phyloP scores from a whole-genome alignment of 2,329 filamentous ascomycete species.

The Chaetomiaceae sp. region DNA sequence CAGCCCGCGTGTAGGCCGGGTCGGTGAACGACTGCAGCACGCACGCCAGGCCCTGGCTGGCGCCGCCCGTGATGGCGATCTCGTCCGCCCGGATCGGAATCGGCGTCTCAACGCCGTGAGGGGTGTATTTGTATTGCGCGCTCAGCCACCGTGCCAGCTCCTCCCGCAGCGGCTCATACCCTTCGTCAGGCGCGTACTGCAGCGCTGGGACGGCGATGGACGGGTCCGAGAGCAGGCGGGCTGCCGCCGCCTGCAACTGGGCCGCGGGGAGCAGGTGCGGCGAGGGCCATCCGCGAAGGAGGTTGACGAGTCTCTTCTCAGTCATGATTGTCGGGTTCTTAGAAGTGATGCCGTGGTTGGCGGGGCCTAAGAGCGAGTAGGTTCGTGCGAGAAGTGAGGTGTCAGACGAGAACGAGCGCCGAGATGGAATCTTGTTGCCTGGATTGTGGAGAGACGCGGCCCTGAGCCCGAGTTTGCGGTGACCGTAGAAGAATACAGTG shows the following conservation, averaged over 20 bases:
- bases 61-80: constrained; percentile 78
- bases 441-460: too few relatives aligned
- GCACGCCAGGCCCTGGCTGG: constrained; percentile 73
- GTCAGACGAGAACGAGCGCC: too few relatives aligned
- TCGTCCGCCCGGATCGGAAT: constrained; percentile 41
- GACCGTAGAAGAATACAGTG: too few relatives aligned
- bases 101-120: too few relatives aligned
- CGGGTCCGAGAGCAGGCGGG: constrained; percentile 55
- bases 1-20: constrained; percentile 62
- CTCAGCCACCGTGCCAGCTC: constrained; percentile 66
- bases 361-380: too few relatives aligned
- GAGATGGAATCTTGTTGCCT: too few relatives aligned
- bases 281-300: constrained; percentile 63
- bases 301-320: constrained; percentile 50
- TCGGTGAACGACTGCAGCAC: constrained; percentile 77
- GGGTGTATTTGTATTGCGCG: constrained; percentile 46
- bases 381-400: too few relatives aligned
- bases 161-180: constrained; percentile 62
- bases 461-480: too few relatives aligned
- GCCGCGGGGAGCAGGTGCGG: constrained; percentile 57
- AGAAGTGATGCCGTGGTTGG: too few relatives aligned
- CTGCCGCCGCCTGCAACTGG: constrained; percentile 55
- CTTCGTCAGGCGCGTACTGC: constrained; percentile 72
- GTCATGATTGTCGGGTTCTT: not conserved
- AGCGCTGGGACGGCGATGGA: constrained; percentile 57